Percentiles rank a stretch among this genome's conserved stretches.
These are phyloP conservation scores for Naganishia liquefaciens DNA, from an alignment of 1,284 basidiomycete species.

Conservation along the genomic window DNA sequence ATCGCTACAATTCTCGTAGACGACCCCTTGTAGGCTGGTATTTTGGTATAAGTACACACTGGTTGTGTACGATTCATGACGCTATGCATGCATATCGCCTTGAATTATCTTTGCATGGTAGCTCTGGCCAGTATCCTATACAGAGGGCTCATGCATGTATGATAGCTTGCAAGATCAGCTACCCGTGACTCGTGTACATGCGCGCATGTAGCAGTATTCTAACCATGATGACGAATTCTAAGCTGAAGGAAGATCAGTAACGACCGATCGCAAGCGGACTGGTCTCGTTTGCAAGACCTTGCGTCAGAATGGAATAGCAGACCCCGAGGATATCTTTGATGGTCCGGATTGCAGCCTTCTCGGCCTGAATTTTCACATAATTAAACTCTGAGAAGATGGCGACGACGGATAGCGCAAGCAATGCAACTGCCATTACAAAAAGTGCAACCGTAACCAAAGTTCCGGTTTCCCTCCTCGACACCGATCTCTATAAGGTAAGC, in stretches of 20 bases:
- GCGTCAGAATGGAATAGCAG: not conserved
- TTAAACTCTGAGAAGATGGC: too few relatives aligned
- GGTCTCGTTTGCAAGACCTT: not conserved
- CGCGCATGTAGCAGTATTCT: too few relatives aligned
- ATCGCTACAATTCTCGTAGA: not conserved
- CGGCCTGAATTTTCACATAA: too few relatives aligned
- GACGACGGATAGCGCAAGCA: too few relatives aligned
- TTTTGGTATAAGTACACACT: constrained; percentile 9
- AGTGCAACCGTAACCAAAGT: not conserved
- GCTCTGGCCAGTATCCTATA: too few relatives aligned
- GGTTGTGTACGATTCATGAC: constrained; percentile 21
- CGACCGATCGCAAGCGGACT: not conserved
- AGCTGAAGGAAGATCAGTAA: too few relatives aligned
- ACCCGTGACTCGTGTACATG: too few relatives aligned
- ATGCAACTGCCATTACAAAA: too few relatives aligned
- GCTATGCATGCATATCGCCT: constrained; percentile 12
- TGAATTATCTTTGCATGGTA: not conserved
- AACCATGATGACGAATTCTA: constrained; percentile 6
- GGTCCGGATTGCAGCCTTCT: too few relatives aligned
- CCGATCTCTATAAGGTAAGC: constrained; percentile 30
- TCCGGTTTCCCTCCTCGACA: constrained; percentile 27
- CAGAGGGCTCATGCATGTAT: too few relatives aligned
- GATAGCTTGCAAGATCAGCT: too few relatives aligned
- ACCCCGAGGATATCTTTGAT: too few relatives aligned
- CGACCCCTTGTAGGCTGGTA: constrained; percentile 16